Percentiles rank a stretch among this genome's conserved stretches.
phyloP scores from a whole-genome alignment of 176 grass and related monocot genomes.

The Juncus effusus region DNA sequence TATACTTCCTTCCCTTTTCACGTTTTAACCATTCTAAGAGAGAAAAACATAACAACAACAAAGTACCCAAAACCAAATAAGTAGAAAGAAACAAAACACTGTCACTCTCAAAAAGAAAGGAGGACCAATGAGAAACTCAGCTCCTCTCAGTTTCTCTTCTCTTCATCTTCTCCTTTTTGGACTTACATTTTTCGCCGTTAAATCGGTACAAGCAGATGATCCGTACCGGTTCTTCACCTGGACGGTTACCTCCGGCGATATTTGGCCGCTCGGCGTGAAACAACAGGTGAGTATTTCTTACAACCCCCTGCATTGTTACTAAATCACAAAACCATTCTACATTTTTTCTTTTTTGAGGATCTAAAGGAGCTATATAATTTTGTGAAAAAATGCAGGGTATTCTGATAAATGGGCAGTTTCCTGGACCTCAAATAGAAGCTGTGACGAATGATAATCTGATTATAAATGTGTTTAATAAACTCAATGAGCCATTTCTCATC shows the following conservation, averaged over 20 bases:
- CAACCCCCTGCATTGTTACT: background rate
- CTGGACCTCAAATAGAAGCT: constrained; percentile 86
- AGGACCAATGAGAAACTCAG: constrained; percentile 22
- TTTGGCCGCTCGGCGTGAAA: constrained; percentile 78
- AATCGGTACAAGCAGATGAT: constrained; percentile 43
- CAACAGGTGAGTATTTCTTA: constrained; percentile 46
- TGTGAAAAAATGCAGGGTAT: constrained; percentile 50
- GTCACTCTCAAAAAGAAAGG: constrained; percentile 1
- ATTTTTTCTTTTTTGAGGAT: background rate
- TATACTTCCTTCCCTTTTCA: constrained; percentile 19
- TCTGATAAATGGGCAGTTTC: constrained; percentile 85
- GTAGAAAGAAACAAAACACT: background rate
- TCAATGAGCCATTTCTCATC: constrained; percentile 84
- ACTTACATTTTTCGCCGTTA: constrained; percentile 20
- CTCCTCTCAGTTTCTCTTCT: background rate
- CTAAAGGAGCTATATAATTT: background rate
- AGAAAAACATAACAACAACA: no score
- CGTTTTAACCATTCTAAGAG: no score
- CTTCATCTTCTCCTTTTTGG: background rate
- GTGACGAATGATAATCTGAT: constrained; percentile 94
- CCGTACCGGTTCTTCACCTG: constrained; percentile 96
- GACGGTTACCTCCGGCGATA: constrained; percentile 72
- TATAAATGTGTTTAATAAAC: constrained; percentile 86
- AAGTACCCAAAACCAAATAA: no score
- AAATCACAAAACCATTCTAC: background rate